Percentiles rank a stretch among this genome's conserved stretches.
These are phyloP conservation scores for Phytomonas francai DNA, from an alignment of 208 protist species.

Conservation along the genomic window DNA sequence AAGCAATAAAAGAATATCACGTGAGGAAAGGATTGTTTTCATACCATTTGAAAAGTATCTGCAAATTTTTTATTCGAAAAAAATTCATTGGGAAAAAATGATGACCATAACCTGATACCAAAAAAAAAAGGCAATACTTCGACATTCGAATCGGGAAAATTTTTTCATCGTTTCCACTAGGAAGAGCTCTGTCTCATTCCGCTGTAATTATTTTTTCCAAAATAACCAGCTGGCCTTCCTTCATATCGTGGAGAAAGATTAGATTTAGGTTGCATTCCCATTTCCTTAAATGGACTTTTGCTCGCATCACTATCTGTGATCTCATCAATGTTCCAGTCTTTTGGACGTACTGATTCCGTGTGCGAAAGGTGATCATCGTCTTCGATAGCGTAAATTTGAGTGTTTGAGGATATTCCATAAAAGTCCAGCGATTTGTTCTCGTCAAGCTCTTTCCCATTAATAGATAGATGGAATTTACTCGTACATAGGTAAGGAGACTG, in stretches of 20 bases:
- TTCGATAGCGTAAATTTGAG: conserved; percentile 67
- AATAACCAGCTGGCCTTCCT: conserved; percentile 56
- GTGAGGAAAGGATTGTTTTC: background rate
- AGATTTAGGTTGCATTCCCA: conserved; percentile 62
- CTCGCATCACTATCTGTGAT: conserved; percentile 40
- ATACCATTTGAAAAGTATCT: background rate
- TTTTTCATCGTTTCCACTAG: background rate
- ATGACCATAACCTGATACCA: background rate
- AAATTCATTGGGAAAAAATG: background rate
- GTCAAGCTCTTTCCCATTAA: conserved; percentile 70
- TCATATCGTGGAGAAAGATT: conserved; percentile 80
- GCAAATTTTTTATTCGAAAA: background rate
- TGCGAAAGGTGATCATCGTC: conserved; percentile 61
- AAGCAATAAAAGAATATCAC: background rate
- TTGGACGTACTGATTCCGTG: conserved; percentile 34
- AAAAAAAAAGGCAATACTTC: background rate
- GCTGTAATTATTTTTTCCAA: conserved; percentile 76
- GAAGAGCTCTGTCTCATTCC: conserved; percentile 66
- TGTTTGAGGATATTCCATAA: conserved; percentile 58
- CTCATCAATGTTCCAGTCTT: conserved; percentile 85
- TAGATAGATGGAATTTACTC: conserved; percentile 46
- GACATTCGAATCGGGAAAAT: background rate
- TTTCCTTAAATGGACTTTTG: conserved; percentile 79
- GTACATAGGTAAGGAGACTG: conserved; percentile 77
- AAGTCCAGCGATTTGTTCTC: conserved; percentile 28